These are phyloP conservation scores for Nicotiana undulata DNA, from an alignment of 257 asterid genomes.

Conservation along the genomic window DNA sequence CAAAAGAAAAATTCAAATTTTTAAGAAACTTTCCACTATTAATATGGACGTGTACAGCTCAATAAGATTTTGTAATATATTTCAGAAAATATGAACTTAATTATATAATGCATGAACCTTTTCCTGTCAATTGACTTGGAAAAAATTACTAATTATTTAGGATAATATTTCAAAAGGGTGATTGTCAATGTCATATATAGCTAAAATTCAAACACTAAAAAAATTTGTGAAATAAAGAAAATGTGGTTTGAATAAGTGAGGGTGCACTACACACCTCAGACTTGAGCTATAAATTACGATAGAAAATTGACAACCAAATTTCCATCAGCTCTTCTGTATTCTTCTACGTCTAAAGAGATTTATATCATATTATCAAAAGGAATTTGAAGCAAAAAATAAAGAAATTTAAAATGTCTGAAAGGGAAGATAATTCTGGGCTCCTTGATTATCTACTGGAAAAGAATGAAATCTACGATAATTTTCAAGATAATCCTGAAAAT, in stretches of 20 bases:
- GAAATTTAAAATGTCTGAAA: background rate
- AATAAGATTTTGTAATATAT: background rate
- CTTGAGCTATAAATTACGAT: background rate
- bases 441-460: background rate
- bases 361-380: background rate
- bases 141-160: background rate
- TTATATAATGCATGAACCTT: background rate
- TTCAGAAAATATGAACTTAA: background rate
- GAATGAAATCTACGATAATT: background rate
- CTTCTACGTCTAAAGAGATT: background rate
- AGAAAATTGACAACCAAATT: background rate
- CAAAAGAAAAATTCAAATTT: background rate
- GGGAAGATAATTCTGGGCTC: background rate
- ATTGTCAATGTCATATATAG: background rate
- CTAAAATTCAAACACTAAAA: background rate
- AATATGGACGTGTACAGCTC: background rate
- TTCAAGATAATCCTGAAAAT: background rate
- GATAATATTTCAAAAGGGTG: background rate
- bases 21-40: background rate
- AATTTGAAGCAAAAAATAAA: background rate
- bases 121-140: background rate
- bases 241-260: background rate
- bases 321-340: background rate
- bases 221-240: background rate
- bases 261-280: background rate